These are phyloP conservation scores for Trametes coccinea DNA, from an alignment of 768 basidiomycete species.

Conservation along the genomic window DNA sequence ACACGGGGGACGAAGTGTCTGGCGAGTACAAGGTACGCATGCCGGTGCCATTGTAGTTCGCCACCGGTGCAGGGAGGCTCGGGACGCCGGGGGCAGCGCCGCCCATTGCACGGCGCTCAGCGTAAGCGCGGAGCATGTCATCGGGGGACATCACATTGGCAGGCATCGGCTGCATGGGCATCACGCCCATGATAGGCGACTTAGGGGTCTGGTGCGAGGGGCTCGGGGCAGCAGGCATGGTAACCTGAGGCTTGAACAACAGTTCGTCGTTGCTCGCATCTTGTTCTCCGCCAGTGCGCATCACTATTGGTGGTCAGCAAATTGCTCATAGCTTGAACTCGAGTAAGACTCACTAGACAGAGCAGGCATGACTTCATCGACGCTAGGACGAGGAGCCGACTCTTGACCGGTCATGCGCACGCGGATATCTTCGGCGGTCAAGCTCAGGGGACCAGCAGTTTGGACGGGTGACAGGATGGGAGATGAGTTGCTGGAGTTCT, in stretches of 20 bases:
- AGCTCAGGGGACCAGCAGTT: constrained; percentile 40
- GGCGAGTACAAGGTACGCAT: constrained; percentile 39
- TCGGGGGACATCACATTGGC: constrained; percentile 59
- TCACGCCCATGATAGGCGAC: constrained; percentile 38
- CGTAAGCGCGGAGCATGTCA: constrained; percentile 76
- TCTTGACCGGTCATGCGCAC: constrained; percentile 47
- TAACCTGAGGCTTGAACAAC: constrained; percentile 35
- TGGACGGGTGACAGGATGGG: constrained; percentile 47
- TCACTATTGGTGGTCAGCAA: constrained; percentile 47
- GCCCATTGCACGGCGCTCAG: constrained; percentile 44
- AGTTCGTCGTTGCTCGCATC: constrained; percentile 42
- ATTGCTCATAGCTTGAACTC: background rate
- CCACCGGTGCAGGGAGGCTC: constrained; percentile 29
- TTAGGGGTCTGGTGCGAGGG: constrained; percentile 30
- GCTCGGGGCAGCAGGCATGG: constrained; percentile 30
- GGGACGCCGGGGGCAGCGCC: constrained; percentile 24
- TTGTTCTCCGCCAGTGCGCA: constrained; percentile 57
- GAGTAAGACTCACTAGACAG: constrained; percentile 52
- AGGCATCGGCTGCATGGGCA: constrained; percentile 46
- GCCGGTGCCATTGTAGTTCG: constrained; percentile 30
- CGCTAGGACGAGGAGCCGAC: constrained; percentile 37
- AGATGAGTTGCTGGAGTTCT: constrained; percentile 16
- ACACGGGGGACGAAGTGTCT: background rate
- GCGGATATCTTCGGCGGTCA: constrained; percentile 63
- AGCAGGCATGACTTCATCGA: constrained; percentile 69